These are phyloP conservation scores for Trichoderma sp. DNA, from an alignment of 2,329 filamentous ascomycete genomes.

Conservation along the genomic window DNA sequence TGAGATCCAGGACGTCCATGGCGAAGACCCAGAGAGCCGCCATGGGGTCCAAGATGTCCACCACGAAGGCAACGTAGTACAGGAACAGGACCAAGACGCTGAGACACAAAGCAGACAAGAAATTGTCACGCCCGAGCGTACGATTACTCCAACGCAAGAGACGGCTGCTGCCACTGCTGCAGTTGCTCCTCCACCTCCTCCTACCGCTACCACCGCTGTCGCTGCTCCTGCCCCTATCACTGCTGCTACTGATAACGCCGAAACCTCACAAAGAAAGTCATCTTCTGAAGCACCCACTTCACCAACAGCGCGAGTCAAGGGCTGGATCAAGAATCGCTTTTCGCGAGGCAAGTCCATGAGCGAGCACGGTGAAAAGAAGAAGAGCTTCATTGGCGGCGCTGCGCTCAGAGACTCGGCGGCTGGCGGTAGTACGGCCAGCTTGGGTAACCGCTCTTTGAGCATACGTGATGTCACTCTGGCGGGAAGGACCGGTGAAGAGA, in stretches of 20 bases:
- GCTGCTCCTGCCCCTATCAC: neutral
- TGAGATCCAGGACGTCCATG: neutral
- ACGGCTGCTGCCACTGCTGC: neutral
- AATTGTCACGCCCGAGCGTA: neutral
- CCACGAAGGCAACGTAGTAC: neutral
- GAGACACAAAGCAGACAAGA: conserved; percentile 7
- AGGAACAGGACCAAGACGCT: neutral
- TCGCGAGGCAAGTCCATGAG: conserved; percentile 46
- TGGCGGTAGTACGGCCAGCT: conserved; percentile 48
- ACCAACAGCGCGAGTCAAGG: conserved; percentile 49
- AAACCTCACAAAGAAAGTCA: conserved; percentile 7
- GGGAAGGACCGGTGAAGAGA: conserved; percentile 37
- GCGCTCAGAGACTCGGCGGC: conserved; percentile 47
- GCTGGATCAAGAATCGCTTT: conserved; percentile 59
- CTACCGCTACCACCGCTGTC: neutral
- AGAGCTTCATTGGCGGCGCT: conserved; percentile 54
- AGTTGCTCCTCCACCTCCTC: neutral
- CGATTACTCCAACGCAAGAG: neutral
- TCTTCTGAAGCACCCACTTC: conserved; percentile 31
- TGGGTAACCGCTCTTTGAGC: conserved; percentile 46
- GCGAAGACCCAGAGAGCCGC: neutral
- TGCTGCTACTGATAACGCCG: neutral
- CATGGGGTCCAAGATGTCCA: neutral
- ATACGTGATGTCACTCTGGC: conserved; percentile 52
- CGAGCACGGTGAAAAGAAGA: conserved; percentile 41